Evolutionary conservation across 768 basidiomycete genomes (phyloP).

Genomic region (Pleurotus tuber-regium): DNA sequence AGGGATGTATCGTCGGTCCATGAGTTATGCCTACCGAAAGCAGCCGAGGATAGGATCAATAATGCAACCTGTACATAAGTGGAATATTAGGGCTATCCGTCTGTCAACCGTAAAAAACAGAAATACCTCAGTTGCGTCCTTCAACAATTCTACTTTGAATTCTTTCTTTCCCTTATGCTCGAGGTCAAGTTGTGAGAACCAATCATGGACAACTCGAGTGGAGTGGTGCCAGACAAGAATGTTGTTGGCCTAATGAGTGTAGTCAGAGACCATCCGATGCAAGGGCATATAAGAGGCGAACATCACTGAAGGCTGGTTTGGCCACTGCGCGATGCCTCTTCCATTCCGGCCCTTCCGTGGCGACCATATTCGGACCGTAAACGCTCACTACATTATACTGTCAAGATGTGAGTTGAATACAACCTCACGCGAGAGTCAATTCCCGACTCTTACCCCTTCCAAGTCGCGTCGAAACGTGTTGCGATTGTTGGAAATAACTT

Average conservation of each 20-base stretch:
- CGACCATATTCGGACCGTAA: conserved; percentile 43
- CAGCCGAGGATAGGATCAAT: conserved; percentile 25
- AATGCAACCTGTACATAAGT: conserved; percentile 21
- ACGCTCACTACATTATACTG: conserved; percentile 41
- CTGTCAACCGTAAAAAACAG: not conserved
- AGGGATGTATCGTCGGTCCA: conserved; percentile 21
- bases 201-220: conserved; percentile 36
- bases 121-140: conserved; percentile 23
- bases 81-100: not conserved
- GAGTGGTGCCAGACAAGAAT: conserved; percentile 49
- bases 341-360: conserved; percentile 42
- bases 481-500: conserved; percentile 28
- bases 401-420: not conserved
- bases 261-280: not conserved
- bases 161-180: not conserved
- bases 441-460: conserved; percentile 30
- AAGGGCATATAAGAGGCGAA: conserved; percentile 7
- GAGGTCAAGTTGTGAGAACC: conserved; percentile 37
- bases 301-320: conserved; percentile 52
- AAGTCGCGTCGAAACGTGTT: conserved; percentile 38
- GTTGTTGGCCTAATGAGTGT: conserved; percentile 35
- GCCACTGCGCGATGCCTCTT: conserved; percentile 42
- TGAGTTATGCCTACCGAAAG: conserved; percentile 28
- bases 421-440: too few species aligned
- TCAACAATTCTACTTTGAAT: conserved; percentile 20